Conservation (phyloP, 306 rosid genomes). For the Rubus parviflorus region DNA sequence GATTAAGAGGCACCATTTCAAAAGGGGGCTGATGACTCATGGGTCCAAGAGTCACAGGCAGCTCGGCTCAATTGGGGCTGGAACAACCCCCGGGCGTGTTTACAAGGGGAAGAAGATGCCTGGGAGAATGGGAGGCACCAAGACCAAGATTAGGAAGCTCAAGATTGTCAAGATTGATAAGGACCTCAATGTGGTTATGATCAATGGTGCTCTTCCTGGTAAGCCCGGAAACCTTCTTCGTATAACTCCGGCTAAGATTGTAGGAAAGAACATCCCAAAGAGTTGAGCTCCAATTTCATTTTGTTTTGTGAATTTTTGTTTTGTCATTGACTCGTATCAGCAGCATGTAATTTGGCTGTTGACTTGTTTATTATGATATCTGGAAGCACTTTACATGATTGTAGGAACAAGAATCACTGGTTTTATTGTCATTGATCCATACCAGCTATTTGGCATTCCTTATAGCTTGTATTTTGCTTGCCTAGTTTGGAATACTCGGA, state of each 20-base stretch:
- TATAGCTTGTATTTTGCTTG: no score
- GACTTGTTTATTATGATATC: background rate
- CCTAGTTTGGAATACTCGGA: no score
- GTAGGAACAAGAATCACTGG: background rate
- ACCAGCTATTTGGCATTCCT: no score
- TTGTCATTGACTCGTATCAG: background rate
- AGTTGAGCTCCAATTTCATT: conserved; percentile 28
- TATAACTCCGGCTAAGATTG: conserved; percentile 91
- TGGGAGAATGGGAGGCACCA: conserved; percentile 97
- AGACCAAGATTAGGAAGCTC: conserved; percentile 84
- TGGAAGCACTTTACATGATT: background rate
- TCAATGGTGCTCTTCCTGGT: conserved; percentile 95
- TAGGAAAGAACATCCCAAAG: conserved; percentile 90
- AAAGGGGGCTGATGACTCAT: conserved; percentile 83
- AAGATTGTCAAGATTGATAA: conserved; percentile 85
- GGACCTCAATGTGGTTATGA: conserved; percentile 82
- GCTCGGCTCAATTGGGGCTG: conserved; percentile 91
- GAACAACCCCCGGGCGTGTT: conserved; percentile 91
- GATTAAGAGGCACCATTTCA: conserved; percentile 81
- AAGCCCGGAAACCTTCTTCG: conserved; percentile 95
- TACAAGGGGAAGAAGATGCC: conserved; percentile 98
- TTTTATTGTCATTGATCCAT: background rate
- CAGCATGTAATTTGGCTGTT: background rate
- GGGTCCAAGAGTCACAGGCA: conserved; percentile 98
- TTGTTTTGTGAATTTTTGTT: background rate